These are phyloP conservation scores for Lactifluus subvellereus DNA, from an alignment of 768 basidiomycete genomes.

Conservation along the genomic window DNA sequence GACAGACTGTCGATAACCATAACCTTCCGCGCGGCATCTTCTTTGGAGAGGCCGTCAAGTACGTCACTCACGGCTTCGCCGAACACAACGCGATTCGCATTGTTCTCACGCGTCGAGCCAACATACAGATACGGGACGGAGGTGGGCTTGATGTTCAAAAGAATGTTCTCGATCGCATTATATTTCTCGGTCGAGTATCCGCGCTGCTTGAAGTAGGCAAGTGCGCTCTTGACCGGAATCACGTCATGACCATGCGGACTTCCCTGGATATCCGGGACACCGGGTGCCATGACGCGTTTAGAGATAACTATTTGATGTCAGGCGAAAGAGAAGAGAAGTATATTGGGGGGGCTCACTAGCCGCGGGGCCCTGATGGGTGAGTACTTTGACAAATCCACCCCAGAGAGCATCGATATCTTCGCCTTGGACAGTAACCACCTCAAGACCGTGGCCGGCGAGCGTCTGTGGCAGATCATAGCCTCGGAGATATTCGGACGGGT, in stretches of 20 bases:
- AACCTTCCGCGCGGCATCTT: slow-evolving; percentile 72
- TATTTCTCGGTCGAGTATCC: slow-evolving; percentile 44
- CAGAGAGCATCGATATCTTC: slow-evolving; percentile 79
- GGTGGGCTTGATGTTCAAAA: slow-evolving; percentile 57
- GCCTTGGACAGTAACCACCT: slow-evolving; percentile 65
- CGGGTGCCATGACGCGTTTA: slow-evolving; percentile 49
- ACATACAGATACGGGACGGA: slow-evolving; percentile 53
- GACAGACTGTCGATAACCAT: slow-evolving; percentile 81
- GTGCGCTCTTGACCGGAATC: slow-evolving; percentile 73
- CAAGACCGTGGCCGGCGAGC: slow-evolving; percentile 75
- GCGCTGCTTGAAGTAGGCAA: slow-evolving; percentile 62
- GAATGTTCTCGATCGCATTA: slow-evolving; percentile 43
- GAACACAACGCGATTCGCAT: slow-evolving; percentile 77
- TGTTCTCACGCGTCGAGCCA: slow-evolving; percentile 68
- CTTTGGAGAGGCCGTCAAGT: slow-evolving; percentile 66
- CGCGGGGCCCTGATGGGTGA: slow-evolving; percentile 67
- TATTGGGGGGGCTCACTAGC: slow-evolving; percentile 44
- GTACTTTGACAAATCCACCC: slow-evolving; percentile 50
- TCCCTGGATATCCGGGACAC: slow-evolving; percentile 65
- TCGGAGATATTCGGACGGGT: slow-evolving; percentile 80
- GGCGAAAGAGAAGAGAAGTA: not conserved
- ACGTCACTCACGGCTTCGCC: slow-evolving; percentile 80
- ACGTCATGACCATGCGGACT: slow-evolving; percentile 79
- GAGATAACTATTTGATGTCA: slow-evolving; percentile 45
- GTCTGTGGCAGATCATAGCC: slow-evolving; percentile 71